phyloP scores from a whole-genome alignment of 192 early-diverging fungal species.

The Coemansia sp. region DNA sequence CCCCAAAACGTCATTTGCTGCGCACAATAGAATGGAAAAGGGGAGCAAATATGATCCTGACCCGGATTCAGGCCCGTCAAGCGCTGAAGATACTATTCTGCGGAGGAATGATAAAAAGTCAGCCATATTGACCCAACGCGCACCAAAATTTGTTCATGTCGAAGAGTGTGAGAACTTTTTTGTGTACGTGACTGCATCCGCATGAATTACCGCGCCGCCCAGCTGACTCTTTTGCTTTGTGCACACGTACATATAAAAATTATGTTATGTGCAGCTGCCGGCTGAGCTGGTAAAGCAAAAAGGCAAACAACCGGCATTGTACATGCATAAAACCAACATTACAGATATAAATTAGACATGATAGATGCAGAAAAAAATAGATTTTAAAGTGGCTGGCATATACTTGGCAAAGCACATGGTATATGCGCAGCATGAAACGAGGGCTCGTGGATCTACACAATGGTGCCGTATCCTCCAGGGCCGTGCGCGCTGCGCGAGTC shows the following conservation, averaged over 20 bases:
- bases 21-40: not conserved
- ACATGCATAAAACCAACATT: not conserved
- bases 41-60: not conserved
- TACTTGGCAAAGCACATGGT: not conserved
- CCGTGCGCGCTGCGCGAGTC: not conserved
- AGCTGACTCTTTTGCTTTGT: slow-evolving; percentile 1
- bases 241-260: not conserved
- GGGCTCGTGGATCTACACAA: not conserved
- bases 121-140: not conserved
- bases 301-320: not conserved
- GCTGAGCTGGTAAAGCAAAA: not conserved
- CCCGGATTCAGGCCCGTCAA: not conserved
- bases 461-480: slow-evolving; percentile 6
- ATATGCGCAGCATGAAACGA: not conserved
- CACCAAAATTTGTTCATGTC: not conserved
- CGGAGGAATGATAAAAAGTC: not conserved
- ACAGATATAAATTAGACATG: slow-evolving; percentile 6
- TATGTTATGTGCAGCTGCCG: not conserved
- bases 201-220: slow-evolving; percentile 7
- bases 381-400: not conserved
- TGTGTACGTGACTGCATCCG: not conserved
- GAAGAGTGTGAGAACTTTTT: slow-evolving; percentile 6
- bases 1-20: slow-evolving; percentile 4
- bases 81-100: not conserved
- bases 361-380: slow-evolving; percentile 6